These are phyloP conservation scores for Schrenkiella parvula DNA, from an alignment of 345 rosid genomes.

Conservation along the genomic window DNA sequence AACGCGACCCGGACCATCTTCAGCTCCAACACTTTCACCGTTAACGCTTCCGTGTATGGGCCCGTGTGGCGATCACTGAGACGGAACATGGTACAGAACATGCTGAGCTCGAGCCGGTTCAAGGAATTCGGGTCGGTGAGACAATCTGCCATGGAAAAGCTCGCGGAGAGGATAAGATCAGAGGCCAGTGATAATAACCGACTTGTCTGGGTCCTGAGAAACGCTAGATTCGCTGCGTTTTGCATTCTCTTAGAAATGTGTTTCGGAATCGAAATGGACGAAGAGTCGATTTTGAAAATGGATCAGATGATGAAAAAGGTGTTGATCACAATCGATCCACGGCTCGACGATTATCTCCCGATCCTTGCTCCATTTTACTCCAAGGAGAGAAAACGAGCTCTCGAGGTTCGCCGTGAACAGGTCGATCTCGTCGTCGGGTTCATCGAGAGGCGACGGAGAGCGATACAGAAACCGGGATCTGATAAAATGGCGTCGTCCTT, in stretches of 20 bases:
- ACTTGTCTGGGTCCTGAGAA: conserved; percentile 65
- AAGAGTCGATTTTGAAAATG: conserved; percentile 52
- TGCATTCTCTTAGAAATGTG: conserved; percentile 72
- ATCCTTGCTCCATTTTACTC: conserved; percentile 69
- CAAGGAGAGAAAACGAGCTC: conserved; percentile 55
- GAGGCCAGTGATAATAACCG: conserved; percentile 55
- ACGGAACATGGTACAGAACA: conserved; percentile 90
- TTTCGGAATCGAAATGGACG: conserved; percentile 83
- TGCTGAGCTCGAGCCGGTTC: conserved; percentile 64
- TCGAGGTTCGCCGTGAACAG: conserved; percentile 58
- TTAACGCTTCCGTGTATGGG: conserved; percentile 79
- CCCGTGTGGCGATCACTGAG: conserved; percentile 84
- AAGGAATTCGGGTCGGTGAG: conserved; percentile 59
- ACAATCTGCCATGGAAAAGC: conserved; percentile 57
- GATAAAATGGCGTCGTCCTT: conserved; percentile 57
- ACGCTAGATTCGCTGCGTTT: conserved; percentile 74
- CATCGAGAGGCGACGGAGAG: conserved; percentile 53
- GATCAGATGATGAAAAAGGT: conserved; percentile 70
- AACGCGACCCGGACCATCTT: conserved; percentile 77
- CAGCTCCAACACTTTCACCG: conserved; percentile 90
- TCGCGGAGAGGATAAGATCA: conserved; percentile 41
- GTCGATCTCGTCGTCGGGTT: conserved; percentile 48
- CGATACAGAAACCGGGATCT: conserved; percentile 46
- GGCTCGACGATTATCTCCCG: conserved; percentile 87
- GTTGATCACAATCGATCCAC: conserved; percentile 54